Conservation (phyloP, 805 yeast species). For the Metschnikowia dekortorum region DNA sequence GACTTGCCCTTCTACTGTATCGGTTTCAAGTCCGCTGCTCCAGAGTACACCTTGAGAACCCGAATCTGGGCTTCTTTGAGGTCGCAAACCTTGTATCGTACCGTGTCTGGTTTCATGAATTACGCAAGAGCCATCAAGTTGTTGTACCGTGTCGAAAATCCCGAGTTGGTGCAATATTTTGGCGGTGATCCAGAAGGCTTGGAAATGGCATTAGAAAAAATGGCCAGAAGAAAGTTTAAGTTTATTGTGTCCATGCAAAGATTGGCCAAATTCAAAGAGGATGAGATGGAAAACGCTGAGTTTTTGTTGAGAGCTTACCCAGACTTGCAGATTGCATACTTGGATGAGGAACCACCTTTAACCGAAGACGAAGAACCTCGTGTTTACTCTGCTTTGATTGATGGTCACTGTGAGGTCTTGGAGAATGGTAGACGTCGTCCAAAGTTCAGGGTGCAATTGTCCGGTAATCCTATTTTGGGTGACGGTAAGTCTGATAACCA, state of each 20-base stretch:
- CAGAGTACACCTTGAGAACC: conserved; percentile 44
- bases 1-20: conserved; percentile 45
- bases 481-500: conserved; percentile 86
- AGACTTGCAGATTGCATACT: conserved; percentile 58
- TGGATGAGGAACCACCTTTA: conserved; percentile 54
- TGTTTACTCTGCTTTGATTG: conserved; percentile 64
- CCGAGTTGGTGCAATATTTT: conserved; percentile 85
- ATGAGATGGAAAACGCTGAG: conserved; percentile 57
- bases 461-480: conserved; percentile 80
- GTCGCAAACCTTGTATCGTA: conserved; percentile 44
- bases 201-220: conserved; percentile 84
- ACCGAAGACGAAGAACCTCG: conserved; percentile 46
- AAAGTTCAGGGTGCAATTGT: conserved; percentile 58
- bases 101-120: conserved; percentile 46
- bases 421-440: conserved; percentile 51
- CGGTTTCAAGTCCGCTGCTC: conserved; percentile 46
- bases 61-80: conserved; percentile 47
- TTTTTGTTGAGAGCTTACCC: conserved; percentile 62
- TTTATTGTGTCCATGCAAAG: conserved; percentile 65
- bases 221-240: conserved; percentile 61
- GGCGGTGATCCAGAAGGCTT: conserved; percentile 97
- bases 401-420: conserved; percentile 35
- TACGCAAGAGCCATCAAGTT: conserved; percentile 45
- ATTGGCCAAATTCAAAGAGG: conserved; percentile 47
- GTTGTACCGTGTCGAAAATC: conserved; percentile 45